These are phyloP conservation scores for Picochlorum sp. DNA, from an alignment of 139 green algal genomes.

Conservation along the genomic window DNA sequence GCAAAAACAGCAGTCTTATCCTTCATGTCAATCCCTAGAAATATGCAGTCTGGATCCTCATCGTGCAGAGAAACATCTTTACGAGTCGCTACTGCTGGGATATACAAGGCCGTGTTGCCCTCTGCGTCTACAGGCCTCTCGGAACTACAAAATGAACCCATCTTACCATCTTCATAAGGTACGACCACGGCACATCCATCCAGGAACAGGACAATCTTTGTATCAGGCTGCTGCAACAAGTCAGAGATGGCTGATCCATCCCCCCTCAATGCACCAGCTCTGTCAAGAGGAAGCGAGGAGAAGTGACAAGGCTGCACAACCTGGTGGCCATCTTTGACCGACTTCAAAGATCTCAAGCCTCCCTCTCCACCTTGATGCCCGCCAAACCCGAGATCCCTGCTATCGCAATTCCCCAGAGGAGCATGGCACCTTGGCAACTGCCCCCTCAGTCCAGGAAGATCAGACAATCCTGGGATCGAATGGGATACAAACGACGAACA, in stretches of 20 bases:
- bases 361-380: no score
- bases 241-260: slow-evolving; percentile 2
- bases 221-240: neutral
- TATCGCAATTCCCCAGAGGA: no score
- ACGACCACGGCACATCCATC: slow-evolving; percentile 9
- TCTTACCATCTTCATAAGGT: neutral
- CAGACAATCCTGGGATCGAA: no score
- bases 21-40: slow-evolving; percentile 5
- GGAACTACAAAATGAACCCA: neutral
- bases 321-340: no score
- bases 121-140: neutral
- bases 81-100: neutral
- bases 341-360: no score
- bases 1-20: slow-evolving; percentile 27
- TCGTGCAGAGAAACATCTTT: neutral
- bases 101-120: slow-evolving; percentile 6
- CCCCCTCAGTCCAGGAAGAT: no score
- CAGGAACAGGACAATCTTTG: slow-evolving; percentile 10
- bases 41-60: slow-evolving; percentile 6
- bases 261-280: slow-evolving; percentile 17
- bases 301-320: slow-evolving; percentile 24
- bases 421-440: no score
- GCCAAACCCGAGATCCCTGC: no score
- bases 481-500: no score
- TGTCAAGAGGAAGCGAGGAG: slow-evolving; percentile 35